Base-by-base conservation (phyloP, 306 rosid genomes). In the Vachellia collinsii region DNA sequence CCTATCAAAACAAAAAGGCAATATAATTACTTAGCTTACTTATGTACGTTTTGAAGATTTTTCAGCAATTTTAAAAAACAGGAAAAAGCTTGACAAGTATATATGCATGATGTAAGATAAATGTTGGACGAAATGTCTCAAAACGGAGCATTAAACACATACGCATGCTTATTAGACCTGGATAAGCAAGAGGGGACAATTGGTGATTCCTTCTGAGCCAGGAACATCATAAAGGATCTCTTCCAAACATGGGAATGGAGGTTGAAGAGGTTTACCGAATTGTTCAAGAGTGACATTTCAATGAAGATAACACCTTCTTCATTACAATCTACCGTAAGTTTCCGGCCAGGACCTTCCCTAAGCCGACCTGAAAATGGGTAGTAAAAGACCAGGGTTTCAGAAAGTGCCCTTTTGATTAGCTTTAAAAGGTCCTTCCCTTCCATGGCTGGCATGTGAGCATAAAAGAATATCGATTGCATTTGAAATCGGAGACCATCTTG, bases 261-360 rank as follows among this genome's bases (percentile, higher is more conserved):
- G 34, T 56, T 20, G 63, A 56, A 56, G 63, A 56, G 63, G 63
- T 10, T 56, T 29, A 20, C 63, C 29, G 3, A 56, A 56, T 9
- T 56, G 63, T 20, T 56, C 34, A 56, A 51, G 79, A 81, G 83
- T 89, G 76, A 67, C 54, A 86, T 51, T 87, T 74, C 63, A 56
- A 56, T 56, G 63, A 56, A 56, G 6, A 56, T 56, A 29, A 56
- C 63, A 0, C 63, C 63, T 56, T 56, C 63, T 20, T n/a, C 63
- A 8, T 56, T 56, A 20, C 63, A 56, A 56, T 56, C 63, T 56
- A 56, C 34, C 29, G 20, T 20, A 7, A 56, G 84, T 87, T 53
- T 83, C 72, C 0, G 81, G 86, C 39, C 43, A 71, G 54, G 86
- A 91, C 63, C 90, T 89, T 51, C 48, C 68, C 78, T 47, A 51